These are phyloP conservation scores for Rhizophagus clarus DNA, from an alignment of 192 early-diverging fungal species.

Conservation along the genomic window DNA sequence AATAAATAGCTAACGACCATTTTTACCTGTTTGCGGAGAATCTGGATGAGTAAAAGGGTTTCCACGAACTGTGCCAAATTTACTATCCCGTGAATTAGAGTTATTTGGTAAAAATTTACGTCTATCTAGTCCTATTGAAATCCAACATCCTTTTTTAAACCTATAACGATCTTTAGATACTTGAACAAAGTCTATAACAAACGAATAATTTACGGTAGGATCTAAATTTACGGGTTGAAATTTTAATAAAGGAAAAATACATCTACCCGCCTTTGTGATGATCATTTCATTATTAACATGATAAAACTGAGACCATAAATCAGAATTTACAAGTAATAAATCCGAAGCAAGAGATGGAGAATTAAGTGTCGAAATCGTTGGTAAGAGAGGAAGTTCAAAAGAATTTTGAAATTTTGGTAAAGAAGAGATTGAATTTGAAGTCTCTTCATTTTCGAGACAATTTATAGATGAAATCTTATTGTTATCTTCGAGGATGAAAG, in stretches of 20 bases:
- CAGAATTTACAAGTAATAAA: conserved; percentile 23
- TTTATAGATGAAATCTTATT: too few species aligned
- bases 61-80: neutral
- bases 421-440: too few species aligned
- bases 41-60: conserved; percentile 38
- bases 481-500: too few species aligned
- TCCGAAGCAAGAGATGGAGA: too few species aligned
- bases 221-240: conserved; percentile 45
- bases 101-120: neutral
- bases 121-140: neutral
- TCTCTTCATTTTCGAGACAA: too few species aligned
- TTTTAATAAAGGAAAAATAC: conserved; percentile 54
- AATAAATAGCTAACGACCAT: too few species aligned
- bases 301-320: conserved; percentile 50
- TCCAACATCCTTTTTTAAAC: conserved; percentile 45
- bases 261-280: conserved; percentile 60
- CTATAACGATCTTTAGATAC: conserved; percentile 37
- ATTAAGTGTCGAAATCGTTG: too few species aligned
- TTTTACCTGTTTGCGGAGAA: conserved; percentile 30
- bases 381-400: too few species aligned
- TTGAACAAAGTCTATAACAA: conserved; percentile 50
- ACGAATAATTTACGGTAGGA: conserved; percentile 41
- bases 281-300: conserved; percentile 57
- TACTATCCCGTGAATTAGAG: too few species aligned
- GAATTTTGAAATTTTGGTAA: too few species aligned